Percentiles rank a stretch among this genome's conserved stretches.
Conservation (phyloP, 495 filamentous ascomycete genomes). For the Xylaria castorea region DNA sequence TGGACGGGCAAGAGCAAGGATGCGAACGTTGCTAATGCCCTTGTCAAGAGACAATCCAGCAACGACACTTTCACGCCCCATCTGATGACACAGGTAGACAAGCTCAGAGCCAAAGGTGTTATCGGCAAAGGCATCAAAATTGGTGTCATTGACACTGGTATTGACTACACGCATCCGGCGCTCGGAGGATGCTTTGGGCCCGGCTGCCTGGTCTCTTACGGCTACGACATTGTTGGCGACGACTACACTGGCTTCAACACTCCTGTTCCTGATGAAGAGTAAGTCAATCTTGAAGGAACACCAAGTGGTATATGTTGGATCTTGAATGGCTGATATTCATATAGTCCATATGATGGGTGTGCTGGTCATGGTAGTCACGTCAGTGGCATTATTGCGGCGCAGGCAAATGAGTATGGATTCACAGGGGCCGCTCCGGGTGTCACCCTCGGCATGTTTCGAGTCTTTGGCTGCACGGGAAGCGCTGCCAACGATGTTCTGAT, state of each 20-base stretch:
- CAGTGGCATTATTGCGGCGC: constrained; percentile 61
- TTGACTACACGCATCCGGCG: constrained; percentile 64
- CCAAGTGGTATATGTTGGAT: constrained; percentile 30
- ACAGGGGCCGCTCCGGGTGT: constrained; percentile 62
- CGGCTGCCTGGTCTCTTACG: constrained; percentile 62
- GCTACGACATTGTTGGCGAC: constrained; percentile 61
- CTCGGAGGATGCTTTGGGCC: constrained; percentile 63
- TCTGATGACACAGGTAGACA: constrained; percentile 57
- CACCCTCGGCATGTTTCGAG: constrained; percentile 61
- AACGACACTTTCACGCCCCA: constrained; percentile 53
- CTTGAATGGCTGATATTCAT: constrained; percentile 32
- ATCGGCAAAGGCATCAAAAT: constrained; percentile 57
- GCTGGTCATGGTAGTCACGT: constrained; percentile 59
- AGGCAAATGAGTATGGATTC: constrained; percentile 58
- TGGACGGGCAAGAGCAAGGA: constrained; percentile 47
- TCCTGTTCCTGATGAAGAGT: constrained; percentile 54
- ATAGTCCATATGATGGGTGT: constrained; percentile 48
- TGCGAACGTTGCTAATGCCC: constrained; percentile 35
- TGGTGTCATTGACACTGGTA: constrained; percentile 56
- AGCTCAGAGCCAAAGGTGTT: constrained; percentile 51
- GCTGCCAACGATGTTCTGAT: constrained; percentile 62
- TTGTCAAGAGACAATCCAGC: constrained; percentile 38
- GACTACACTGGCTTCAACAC: constrained; percentile 51
- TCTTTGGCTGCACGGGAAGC: constrained; percentile 58
- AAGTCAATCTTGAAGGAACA: neutral